A percentile compares a stretch with the other conserved stretches of the same genome.
These are phyloP conservation scores for Cyberlindnera euphorbiiphila DNA, from an alignment of 805 yeast genomes.

Conservation along the genomic window DNA sequence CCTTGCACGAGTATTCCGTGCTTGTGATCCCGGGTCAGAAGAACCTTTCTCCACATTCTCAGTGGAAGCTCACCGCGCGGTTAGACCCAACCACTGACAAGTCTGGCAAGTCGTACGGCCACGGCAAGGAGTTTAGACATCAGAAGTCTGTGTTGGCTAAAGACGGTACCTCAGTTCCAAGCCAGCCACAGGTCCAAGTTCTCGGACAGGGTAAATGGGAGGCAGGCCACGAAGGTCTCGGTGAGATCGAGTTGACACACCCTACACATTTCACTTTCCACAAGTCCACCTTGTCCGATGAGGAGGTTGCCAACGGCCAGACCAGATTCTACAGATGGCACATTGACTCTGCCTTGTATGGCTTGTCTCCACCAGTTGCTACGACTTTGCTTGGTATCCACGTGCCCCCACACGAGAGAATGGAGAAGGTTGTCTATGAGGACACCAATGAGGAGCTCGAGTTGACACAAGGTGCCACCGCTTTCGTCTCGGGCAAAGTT, in stretches of 20 bases:
- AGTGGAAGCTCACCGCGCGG: conserved; percentile 68
- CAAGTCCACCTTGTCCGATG: conserved; percentile 57
- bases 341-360: conserved; percentile 86
- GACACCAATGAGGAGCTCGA: conserved; percentile 61
- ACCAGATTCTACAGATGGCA: conserved; percentile 94
- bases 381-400: conserved; percentile 81
- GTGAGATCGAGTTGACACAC: conserved; percentile 61
- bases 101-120: conserved; percentile 68
- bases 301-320: conserved; percentile 54
- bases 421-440: conserved; percentile 62
- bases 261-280: conserved; percentile 85
- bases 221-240: conserved; percentile 55
- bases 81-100: conserved; percentile 66
- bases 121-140: conserved; percentile 73
- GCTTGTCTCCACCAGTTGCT: conserved; percentile 78
- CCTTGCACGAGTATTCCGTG: conserved; percentile 66
- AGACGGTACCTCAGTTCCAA: conserved; percentile 77
- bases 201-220: conserved; percentile 74
- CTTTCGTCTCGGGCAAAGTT: conserved; percentile 79
- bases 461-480: conserved; percentile 82
- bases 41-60: conserved; percentile 67
- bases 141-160: conserved; percentile 64
- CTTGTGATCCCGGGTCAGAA: conserved; percentile 70
- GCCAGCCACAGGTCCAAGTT: conserved; percentile 86
- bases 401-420: conserved; percentile 67